Evolutionary conservation across 1,284 basidiomycete species (phyloP), one percentile per base, ranked within the genome.

Genomic region (Malassezia nana): DNA sequence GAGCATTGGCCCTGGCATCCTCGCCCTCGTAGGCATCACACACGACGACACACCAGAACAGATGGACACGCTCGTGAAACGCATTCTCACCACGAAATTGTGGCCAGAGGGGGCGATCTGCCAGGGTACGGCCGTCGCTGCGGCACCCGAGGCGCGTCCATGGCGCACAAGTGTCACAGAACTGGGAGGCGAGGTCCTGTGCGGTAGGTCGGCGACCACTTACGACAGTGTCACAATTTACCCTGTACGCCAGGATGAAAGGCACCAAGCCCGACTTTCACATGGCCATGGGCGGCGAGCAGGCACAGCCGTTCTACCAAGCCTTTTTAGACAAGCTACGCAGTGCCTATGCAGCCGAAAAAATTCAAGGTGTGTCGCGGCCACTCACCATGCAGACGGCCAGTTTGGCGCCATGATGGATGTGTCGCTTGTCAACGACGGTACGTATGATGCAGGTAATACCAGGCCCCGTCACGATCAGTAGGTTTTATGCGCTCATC

Each of bases 391-490:
- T 18, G 16, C 28, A 63, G 63, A 72, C 28, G 70, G 70, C 31
- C 57, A 57, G 9, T 72, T 72, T 38, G 70, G 70, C 10, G 67
- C 63, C 33, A 71, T 72, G 70, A 72, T 72, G 70, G 66, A 72
- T 43, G 68, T 70, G 8, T 59, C 59, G 1, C 43, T 72, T 6
- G 60, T 64, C 1, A 72, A 72, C 33, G 68, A 71, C 38, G 70
- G 68, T 58, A 24, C 15, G 45, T 54, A 8, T 5, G 1, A 24
- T 28, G 12, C 29, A 6, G 2, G 40, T 24, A 6, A 41, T 4
- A 12, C 13, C 16, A 50, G 49, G 53, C 13, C 53, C 53, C 9
- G 53, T 55, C 8, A 55, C 53, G 7, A 55, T 55, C n/a, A 5
- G 52, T 54, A 26, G 22, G 52, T 29, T n/a, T n/a, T 25, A 6